A percentile compares a stretch with the other conserved stretches of the same genome.
Evolutionary conservation across 1,284 basidiomycete species (phyloP).

Genomic region (Sporisorium iseilematis-ciliati): DNA sequence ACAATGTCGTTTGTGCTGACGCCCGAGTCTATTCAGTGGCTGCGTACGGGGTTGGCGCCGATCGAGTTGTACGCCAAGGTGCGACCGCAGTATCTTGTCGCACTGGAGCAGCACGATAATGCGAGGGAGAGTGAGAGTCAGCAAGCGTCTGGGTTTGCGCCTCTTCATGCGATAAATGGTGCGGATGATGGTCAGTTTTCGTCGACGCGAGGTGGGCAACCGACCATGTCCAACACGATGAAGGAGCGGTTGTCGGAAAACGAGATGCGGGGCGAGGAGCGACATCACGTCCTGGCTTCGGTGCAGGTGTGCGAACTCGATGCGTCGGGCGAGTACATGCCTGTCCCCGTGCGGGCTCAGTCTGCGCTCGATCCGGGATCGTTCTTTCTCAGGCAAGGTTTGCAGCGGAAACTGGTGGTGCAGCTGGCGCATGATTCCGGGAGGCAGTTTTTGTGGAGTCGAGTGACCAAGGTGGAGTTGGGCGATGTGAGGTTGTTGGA

Average conservation of each 20-base stretch:
- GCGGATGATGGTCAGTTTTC: not conserved
- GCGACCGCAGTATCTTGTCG: conserved; percentile 34
- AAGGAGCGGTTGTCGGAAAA: conserved; percentile 77
- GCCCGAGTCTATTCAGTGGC: conserved; percentile 43
- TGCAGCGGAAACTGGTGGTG: conserved; percentile 85
- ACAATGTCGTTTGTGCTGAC: conserved; percentile 60
- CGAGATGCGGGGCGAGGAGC: conserved; percentile 88
- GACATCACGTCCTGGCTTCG: conserved; percentile 88
- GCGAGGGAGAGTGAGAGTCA: conserved; percentile 30
- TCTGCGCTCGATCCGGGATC: conserved; percentile 84
- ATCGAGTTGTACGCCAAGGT: conserved; percentile 60
- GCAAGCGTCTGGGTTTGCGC: conserved; percentile 16
- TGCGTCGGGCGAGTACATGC: conserved; percentile 83
- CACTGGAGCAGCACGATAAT: conserved; percentile 51
- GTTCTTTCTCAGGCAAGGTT: conserved; percentile 90
- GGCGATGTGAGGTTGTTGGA: conserved; percentile 88
- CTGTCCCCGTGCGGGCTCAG: conserved; percentile 84
- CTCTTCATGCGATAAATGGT: conserved; percentile 26
- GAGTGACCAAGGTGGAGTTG: conserved; percentile 80
- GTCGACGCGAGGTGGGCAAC: not conserved
- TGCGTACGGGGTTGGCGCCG: conserved; percentile 41
- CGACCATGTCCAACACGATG: conserved; percentile 35
- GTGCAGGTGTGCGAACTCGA: conserved; percentile 88
- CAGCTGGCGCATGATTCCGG: conserved; percentile 88
- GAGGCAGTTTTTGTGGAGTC: conserved; percentile 85